Base-by-base conservation (phyloP, 768 basidiomycete species). In the Phylloporus rhodoxanthus region DNA sequence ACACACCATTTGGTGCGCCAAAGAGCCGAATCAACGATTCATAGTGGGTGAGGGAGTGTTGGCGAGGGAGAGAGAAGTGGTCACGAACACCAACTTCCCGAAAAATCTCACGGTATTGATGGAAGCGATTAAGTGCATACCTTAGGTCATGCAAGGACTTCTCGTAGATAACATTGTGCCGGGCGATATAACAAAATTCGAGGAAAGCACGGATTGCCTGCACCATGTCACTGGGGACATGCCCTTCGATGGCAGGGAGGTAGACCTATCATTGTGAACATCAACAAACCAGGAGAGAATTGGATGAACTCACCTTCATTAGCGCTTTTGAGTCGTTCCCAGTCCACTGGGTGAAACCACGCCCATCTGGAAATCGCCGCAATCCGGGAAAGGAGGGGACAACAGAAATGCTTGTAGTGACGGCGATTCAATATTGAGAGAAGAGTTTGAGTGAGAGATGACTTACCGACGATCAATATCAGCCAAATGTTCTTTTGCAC, bases 31-130 rank as follows among this genome's bases (percentile, higher is more conserved):
- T 69, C 1, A 59, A 23, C 0, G 25, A 21, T 0, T 15, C 17
- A 28, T 70, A 73, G 34, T 73, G 71, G 0, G 38, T 19, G 1
- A 72, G 54, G 0, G 69, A 57, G 28, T 72, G 71, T 28, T 73
- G 71, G 0, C 59, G 51, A 0, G 68, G 69, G 1, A 71, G 61
- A 0, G 54, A 59, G 37, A 68, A 62, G 1, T 50, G 41, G 6
- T 21, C 28, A 8, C 57, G 47, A 4, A 68, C 52, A 19, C 55
- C 59, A 13, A 30, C n/a, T 0, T 54, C 50, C 3, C 15, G 13
- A 38, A 68, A 66, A 1, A 64, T 48, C 7, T 50, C 25, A 4
- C 58, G 56, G 21, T 61, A 47, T 9, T 43, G 30, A 41, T 69
- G 65, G 33, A 64, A 69, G 1, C 43, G 39, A 2, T 23, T 30